These are phyloP conservation scores for Globisporangium alternatum DNA, from an alignment of 352 stramenopile genomes.

Conservation along the genomic window DNA sequence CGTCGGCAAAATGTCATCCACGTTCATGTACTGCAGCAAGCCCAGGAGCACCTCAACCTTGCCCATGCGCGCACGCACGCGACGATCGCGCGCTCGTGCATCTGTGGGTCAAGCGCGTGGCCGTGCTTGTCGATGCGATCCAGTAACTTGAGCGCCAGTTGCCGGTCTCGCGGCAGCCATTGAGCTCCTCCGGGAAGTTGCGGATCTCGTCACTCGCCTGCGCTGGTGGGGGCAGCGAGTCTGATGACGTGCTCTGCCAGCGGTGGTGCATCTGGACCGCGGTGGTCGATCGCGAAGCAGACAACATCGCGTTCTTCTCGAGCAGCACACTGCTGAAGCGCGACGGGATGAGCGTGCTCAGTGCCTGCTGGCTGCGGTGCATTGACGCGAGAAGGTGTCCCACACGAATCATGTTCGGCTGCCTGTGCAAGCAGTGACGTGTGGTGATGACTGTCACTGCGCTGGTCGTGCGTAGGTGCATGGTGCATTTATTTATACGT, in stretches of 20 bases:
- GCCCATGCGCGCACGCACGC: constrained; percentile 75
- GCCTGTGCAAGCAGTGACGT: not conserved
- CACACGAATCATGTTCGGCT: constrained; percentile 21
- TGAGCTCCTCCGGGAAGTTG: constrained; percentile 34
- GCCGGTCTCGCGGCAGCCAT: constrained; percentile 50
- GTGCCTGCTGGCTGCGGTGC: constrained; percentile 16
- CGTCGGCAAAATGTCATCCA: constrained; percentile 63
- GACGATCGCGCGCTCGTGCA: constrained; percentile 82
- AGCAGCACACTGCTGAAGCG: constrained; percentile 7
- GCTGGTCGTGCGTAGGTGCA: not conserved
- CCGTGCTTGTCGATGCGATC: constrained; percentile 62
- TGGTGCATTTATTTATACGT: too few relatives aligned
- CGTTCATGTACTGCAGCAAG: constrained; percentile 74
- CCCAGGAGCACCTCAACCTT: constrained; percentile 75
- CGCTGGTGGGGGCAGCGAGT: not conserved
- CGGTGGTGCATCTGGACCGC: constrained; percentile 4
- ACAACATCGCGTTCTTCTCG: constrained; percentile 7
- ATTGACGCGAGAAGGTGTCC: constrained; percentile 19
- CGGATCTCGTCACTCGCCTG: constrained; percentile 15
- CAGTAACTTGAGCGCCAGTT: constrained; percentile 76
- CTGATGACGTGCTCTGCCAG: constrained; percentile 12
- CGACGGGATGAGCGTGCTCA: constrained; percentile 12
- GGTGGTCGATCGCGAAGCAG: not conserved
- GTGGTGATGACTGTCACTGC: not conserved
- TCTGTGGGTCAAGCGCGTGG: constrained; percentile 48